phyloP scores from a whole-genome alignment of 2,329 filamentous ascomycete genomes.

The Colletotrichum siamense region DNA sequence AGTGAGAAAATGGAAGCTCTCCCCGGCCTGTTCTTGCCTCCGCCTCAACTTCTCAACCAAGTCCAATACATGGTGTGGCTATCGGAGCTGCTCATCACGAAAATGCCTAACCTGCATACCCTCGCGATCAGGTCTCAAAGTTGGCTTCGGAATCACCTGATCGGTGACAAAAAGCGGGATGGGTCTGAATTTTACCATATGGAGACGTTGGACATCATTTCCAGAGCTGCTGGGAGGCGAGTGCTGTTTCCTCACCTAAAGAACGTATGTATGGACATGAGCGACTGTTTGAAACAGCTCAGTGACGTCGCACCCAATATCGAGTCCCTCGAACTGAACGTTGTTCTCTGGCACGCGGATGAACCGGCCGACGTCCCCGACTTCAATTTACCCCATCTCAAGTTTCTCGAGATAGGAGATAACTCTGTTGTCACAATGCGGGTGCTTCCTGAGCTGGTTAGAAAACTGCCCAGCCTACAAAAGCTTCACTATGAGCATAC shows the following conservation, averaged over 20 bases:
- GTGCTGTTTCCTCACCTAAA: neutral
- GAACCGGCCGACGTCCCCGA: neutral
- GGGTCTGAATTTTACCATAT: neutral
- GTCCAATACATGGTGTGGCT: neutral
- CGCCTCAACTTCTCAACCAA: accelerated
- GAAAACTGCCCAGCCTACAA: neutral
- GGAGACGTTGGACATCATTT: neutral
- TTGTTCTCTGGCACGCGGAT: accelerated
- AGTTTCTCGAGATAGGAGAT: neutral
- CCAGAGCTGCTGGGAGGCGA: neutral
- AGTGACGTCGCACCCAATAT: neutral
- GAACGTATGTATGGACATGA: accelerated
- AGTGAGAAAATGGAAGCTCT: neutral
- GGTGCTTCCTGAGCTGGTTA: neutral
- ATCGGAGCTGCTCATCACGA: neutral
- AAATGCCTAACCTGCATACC: neutral
- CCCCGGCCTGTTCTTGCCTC: accelerated
- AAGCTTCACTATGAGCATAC: neutral
- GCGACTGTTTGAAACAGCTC: neutral
- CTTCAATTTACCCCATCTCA: neutral
- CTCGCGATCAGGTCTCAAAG: neutral
- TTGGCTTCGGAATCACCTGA: too few species aligned
- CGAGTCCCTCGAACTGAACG: neutral
- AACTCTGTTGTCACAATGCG: neutral
- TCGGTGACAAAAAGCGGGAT: too few species aligned